A percentile compares a stretch with the other conserved stretches of the same genome.
Conservation (phyloP, 1,284 basidiomycete species). For the Puccinia coronata region DNA sequence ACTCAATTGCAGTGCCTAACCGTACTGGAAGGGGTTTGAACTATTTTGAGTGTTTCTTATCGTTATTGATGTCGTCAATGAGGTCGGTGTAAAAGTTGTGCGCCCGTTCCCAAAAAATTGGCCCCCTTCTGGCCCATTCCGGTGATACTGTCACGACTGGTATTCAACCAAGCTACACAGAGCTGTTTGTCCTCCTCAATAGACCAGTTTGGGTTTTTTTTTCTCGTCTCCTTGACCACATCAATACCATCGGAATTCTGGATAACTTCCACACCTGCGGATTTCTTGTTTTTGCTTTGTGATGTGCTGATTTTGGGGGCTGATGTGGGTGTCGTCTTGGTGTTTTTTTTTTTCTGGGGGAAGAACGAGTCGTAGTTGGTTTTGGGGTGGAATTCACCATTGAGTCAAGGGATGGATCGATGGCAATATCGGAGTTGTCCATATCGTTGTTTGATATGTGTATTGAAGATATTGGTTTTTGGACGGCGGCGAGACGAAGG, state of each 20-base stretch:
- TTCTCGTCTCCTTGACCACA: too few species aligned
- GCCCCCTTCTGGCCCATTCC: not conserved
- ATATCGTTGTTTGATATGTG: not conserved
- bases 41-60: not conserved
- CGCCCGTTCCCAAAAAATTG: not conserved
- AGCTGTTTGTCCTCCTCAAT: too few species aligned
- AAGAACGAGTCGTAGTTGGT: not conserved
- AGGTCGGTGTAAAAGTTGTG: not conserved
- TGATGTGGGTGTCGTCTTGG: not conserved
- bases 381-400: not conserved
- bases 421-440: not conserved
- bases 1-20: too few species aligned
- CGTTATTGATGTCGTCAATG: not conserved
- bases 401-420: not conserved
- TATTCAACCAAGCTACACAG: not conserved
- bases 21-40: not conserved
- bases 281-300: not conserved
- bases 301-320: not conserved
- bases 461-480: not conserved
- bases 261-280: not conserved
- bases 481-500: not conserved
- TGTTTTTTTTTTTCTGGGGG: not conserved
- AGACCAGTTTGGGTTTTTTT: too few species aligned
- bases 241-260: not conserved
- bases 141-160: not conserved